A percentile compares a stretch with the other conserved stretches of the same genome.
Evolutionary conservation across 2,329 filamentous ascomycete genomes (phyloP).

Genomic region (Aspergillus persii): DNA sequence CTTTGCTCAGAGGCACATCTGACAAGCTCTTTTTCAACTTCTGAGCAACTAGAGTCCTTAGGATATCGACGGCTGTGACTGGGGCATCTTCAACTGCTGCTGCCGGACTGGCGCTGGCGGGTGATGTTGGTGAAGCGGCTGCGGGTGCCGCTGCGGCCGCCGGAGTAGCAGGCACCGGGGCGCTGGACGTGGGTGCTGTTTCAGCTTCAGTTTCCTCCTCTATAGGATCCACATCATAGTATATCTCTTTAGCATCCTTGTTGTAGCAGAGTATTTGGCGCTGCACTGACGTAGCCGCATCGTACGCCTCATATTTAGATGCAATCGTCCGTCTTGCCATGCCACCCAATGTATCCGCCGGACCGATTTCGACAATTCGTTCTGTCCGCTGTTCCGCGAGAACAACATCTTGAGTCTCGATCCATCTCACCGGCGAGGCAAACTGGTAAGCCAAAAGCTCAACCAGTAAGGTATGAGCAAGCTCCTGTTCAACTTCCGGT

Average conservation of each 20-base stretch:
- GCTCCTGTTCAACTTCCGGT: conserved; percentile 98
- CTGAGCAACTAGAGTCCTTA: conserved; percentile 86
- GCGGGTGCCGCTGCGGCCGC: conserved; percentile 54
- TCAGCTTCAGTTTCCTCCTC: conserved; percentile 76
- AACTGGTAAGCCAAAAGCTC: conserved; percentile 99
- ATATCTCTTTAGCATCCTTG: conserved; percentile 98
- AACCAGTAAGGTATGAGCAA: conserved; percentile 95
- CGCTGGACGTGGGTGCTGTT: conserved; percentile 36
- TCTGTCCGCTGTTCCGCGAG: conserved; percentile 94
- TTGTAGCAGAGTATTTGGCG: conserved; percentile 99
- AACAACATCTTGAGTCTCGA: conserved; percentile 99
- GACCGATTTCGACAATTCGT: conserved; percentile 95
- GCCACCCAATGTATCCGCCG: conserved; percentile 91
- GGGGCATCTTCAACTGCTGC: conserved; percentile 82
- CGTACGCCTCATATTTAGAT: conserved; percentile 97
- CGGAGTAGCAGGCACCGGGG: conserved; percentile 41
- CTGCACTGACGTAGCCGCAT: conserved; percentile 93
- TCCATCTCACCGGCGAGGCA: conserved; percentile 98
- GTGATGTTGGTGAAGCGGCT: conserved; percentile 52
- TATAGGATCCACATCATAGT: conserved; percentile 95
- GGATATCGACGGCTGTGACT: conserved; percentile 83
- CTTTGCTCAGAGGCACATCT: conserved; percentile 90
- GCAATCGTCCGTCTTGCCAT: conserved; percentile 97
- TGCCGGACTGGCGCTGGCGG: conserved; percentile 76
- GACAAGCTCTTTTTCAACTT: conserved; percentile 93